A percentile compares a stretch with the other conserved stretches of the same genome.
Evolutionary conservation across 2,329 filamentous ascomycete species (phyloP).

Genomic region (Apiospora malaysiana): DNA sequence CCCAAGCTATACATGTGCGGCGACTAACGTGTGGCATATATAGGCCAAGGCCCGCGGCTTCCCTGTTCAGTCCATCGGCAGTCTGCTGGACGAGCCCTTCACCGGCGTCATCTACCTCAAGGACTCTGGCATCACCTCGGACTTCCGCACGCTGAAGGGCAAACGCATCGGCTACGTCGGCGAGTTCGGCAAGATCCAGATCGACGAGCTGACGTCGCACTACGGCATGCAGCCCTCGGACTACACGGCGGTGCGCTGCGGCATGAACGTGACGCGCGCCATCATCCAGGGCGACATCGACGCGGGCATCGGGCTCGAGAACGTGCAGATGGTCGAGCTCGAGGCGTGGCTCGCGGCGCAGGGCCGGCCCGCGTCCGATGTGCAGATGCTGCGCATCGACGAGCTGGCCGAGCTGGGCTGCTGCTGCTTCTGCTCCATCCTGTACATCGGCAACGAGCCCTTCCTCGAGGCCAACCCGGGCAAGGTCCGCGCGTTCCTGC

Average conservation of each 20-base stretch:
- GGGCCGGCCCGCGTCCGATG: conserved; percentile 67
- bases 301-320: conserved; percentile 78
- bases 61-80: conserved; percentile 74
- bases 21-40: not conserved
- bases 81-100: conserved; percentile 80
- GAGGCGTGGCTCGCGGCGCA: conserved; percentile 75
- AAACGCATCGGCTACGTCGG: conserved; percentile 82
- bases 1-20: too few relatives aligned
- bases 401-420: conserved; percentile 80
- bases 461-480: conserved; percentile 72
- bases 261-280: conserved; percentile 81
- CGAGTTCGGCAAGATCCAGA: conserved; percentile 84
- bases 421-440: conserved; percentile 83
- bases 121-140: conserved; percentile 73
- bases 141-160: conserved; percentile 77
- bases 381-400: conserved; percentile 83
- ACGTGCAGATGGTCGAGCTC: conserved; percentile 83
- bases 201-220: conserved; percentile 79
- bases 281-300: conserved; percentile 76
- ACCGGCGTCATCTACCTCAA: conserved; percentile 81
- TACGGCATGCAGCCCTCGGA: conserved; percentile 76
- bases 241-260: conserved; percentile 79
- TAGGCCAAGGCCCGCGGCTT: conserved; percentile 78
- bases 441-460: conserved; percentile 79
- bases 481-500: conserved; percentile 71